phyloP scores from a whole-genome alignment of 176 grass and related monocot species.

The Musa beccarii region DNA sequence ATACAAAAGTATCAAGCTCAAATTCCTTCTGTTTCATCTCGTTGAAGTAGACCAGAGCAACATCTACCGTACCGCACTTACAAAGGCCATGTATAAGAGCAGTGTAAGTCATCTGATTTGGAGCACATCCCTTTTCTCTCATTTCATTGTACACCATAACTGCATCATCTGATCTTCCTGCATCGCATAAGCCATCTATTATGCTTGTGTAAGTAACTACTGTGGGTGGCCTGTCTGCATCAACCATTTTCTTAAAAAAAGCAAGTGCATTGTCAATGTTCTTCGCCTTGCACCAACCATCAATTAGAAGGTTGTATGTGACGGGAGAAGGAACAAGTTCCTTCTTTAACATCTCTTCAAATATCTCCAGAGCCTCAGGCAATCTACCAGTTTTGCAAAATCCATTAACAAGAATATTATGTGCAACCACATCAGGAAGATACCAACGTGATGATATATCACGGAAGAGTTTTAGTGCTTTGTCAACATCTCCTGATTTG shows the following conservation, averaged over 20 bases:
- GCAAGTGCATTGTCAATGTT: conserved; percentile 46
- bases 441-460: conserved; percentile 55
- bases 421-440: conserved; percentile 88
- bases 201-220: conserved; percentile 76
- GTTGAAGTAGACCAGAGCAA: conserved; percentile 48
- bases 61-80: conserved; percentile 52
- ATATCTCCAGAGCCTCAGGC: conserved; percentile 50
- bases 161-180: conserved; percentile 45
- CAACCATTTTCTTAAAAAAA: conserved; percentile 61
- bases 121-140: conserved; percentile 45
- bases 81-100: conserved; percentile 76
- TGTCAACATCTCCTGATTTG: conserved; percentile 48
- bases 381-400: conserved; percentile 64
- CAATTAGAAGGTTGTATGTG: conserved; percentile 88
- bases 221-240: conserved; percentile 56
- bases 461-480: conserved; percentile 48
- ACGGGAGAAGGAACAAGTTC: conserved; percentile 68
- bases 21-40: conserved; percentile 55
- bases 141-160: conserved; percentile 56
- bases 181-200: conserved; percentile 65
- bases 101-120: conserved; percentile 62
- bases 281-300: conserved; percentile 75
- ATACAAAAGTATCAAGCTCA: conserved; percentile 54
- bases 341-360: conserved; percentile 70
- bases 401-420: conserved; percentile 91